These are phyloP conservation scores for Lizanozyma gosingica DNA, from an alignment of 1,139 yeast species.

Conservation along the genomic window DNA sequence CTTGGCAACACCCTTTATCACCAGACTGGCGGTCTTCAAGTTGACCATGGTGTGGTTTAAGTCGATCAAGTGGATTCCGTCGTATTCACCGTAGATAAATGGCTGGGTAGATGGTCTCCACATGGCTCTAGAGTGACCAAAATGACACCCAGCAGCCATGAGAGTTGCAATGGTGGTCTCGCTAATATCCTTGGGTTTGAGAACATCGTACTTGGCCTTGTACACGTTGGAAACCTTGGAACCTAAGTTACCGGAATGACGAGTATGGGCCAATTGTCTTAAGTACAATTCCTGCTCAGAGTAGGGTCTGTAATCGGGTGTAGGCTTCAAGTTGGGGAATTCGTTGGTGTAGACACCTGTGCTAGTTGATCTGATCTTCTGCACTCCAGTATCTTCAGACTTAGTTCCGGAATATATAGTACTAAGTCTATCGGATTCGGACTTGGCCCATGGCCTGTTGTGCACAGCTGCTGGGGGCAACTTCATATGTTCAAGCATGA, in stretches of 20 bases:
- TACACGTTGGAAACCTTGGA: constrained; percentile 57
- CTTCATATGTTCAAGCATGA: constrained; percentile 25
- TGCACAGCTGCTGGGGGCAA: constrained; percentile 23
- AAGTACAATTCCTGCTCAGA: constrained; percentile 68
- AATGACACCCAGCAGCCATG: constrained; percentile 88
- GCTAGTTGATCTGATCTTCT: constrained; percentile 21
- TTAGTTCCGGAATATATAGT: constrained; percentile 1
- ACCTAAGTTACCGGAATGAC: constrained; percentile 49
- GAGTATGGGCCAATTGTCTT: constrained; percentile 52
- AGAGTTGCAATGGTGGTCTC: constrained; percentile 60
- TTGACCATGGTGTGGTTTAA: constrained; percentile 71
- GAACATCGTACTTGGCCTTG: constrained; percentile 58
- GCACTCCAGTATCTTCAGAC: not conserved
- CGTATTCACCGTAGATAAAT: constrained; percentile 76
- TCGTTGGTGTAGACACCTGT: constrained; percentile 21
- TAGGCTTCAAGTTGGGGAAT: constrained; percentile 34
- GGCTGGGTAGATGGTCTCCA: constrained; percentile 87
- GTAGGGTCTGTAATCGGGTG: constrained; percentile 43
- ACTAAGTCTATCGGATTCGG: not conserved
- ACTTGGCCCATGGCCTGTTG: constrained; percentile 29
- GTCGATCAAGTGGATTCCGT: constrained; percentile 84
- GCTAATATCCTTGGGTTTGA: constrained; percentile 46
- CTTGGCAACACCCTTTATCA: constrained; percentile 70
- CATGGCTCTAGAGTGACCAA: constrained; percentile 78
- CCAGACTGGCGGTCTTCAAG: constrained; percentile 71